phyloP scores from a whole-genome alignment of 768 basidiomycete genomes.

The Xerocomellus intermedius region DNA sequence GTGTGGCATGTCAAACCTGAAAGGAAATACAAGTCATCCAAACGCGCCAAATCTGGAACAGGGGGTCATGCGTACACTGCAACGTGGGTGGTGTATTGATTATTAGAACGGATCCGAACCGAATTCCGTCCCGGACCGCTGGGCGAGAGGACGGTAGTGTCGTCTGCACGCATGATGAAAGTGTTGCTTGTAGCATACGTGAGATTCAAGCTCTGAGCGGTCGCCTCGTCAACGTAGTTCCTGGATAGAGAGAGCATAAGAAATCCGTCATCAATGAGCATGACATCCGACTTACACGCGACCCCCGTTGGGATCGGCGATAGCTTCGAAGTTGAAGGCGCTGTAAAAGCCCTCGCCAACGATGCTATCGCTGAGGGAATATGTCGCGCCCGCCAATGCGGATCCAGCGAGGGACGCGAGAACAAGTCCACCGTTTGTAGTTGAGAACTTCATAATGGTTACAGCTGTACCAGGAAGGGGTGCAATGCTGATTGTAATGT shows the following conservation, averaged over 20 bases:
- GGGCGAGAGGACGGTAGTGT: slow-evolving; percentile 29
- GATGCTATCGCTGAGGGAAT: slow-evolving; percentile 27
- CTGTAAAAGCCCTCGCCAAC: slow-evolving; percentile 32
- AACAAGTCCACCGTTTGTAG: background rate
- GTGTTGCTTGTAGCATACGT: slow-evolving; percentile 26
- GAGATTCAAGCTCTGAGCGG: slow-evolving; percentile 28
- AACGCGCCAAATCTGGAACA: background rate
- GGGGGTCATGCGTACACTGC: slow-evolving; percentile 25
- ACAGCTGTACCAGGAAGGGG: background rate
- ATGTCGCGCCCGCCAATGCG: slow-evolving; percentile 23
- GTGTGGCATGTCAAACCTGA: slow-evolving; percentile 34
- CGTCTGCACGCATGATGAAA: slow-evolving; percentile 39
- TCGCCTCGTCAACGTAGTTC: slow-evolving; percentile 34
- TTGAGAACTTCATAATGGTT: slow-evolving; percentile 17
- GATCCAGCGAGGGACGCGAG: slow-evolving; percentile 13
- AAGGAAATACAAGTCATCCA: background rate
- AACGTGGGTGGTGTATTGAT: slow-evolving; percentile 35
- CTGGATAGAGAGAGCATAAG: slow-evolving; percentile 13
- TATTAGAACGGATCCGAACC: slow-evolving; percentile 33
- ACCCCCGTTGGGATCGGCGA: slow-evolving; percentile 38
- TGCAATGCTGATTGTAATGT: background rate
- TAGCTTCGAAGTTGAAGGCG: slow-evolving; percentile 34
- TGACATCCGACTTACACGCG: slow-evolving; percentile 30
- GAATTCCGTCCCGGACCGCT: slow-evolving; percentile 36
- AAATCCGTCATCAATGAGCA: background rate